These are phyloP conservation scores for Candida morakotiae DNA, from an alignment of 805 yeast genomes.

Conservation along the genomic window DNA sequence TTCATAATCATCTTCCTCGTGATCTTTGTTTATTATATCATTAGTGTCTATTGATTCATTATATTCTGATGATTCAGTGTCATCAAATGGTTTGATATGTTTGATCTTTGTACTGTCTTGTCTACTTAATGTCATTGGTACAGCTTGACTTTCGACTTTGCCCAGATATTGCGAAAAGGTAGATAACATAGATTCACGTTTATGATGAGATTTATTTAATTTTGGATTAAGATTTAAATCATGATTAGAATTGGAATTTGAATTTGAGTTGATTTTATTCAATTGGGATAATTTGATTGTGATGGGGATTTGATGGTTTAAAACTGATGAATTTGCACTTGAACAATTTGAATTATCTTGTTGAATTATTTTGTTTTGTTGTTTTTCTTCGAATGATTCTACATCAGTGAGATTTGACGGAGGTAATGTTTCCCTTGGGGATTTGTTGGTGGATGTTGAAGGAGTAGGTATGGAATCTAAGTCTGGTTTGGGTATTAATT, in stretches of 20 bases:
- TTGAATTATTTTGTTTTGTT: too few species aligned
- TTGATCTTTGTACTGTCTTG: conserved; percentile 7
- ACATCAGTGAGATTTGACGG: conserved; percentile 4
- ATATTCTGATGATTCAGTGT: conserved; percentile 1
- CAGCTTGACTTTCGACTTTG: conserved; percentile 14
- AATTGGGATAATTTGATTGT: not conserved
- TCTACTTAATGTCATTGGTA: conserved; percentile 6
- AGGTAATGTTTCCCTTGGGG: conserved; percentile 1
- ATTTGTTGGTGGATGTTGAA: not conserved
- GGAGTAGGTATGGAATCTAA: not conserved
- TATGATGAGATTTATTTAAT: not conserved
- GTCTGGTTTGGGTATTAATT: not conserved
- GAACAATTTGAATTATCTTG: too few species aligned
- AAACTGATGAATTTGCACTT: too few species aligned
- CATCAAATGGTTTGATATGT: not conserved
- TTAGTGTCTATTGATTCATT: not conserved
- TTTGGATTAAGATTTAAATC: conserved; percentile 1
- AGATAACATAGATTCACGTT: conserved; percentile 18
- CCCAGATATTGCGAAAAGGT: conserved; percentile 20
- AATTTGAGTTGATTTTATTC: not conserved
- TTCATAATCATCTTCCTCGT: conserved; percentile 5
- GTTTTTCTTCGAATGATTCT: conserved; percentile 2
- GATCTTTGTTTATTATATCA: conserved; percentile 5
- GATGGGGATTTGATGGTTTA: too few species aligned
- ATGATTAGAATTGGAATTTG: not conserved